Conservation (phyloP, 768 basidiomycete genomes). For the Leucosporidium yakuticum region DNA sequence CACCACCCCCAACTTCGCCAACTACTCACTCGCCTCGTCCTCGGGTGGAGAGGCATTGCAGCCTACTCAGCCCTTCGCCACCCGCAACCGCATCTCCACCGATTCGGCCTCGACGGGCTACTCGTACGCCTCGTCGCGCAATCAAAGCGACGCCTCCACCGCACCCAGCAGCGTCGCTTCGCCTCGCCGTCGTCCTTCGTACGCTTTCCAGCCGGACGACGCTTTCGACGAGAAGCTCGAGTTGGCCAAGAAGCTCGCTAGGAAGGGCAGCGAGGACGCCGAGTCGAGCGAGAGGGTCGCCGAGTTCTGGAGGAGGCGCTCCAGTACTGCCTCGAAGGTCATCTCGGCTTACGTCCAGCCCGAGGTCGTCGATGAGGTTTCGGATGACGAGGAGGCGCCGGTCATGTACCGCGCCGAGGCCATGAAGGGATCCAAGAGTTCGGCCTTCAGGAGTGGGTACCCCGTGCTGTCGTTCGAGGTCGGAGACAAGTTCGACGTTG, state of each 20-base stretch:
- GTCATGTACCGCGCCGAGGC: conserved; percentile 32
- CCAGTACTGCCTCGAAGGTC: conserved; percentile 16
- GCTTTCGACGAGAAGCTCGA: not conserved
- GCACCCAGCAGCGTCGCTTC: not conserved
- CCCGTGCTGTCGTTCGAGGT: conserved; percentile 20
- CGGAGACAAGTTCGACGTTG: conserved; percentile 18
- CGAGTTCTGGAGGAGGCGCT: conserved; percentile 1
- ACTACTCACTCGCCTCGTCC: not conserved
- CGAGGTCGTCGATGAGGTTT: not conserved
- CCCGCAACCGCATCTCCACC: not conserved
- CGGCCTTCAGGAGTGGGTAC: conserved; percentile 17
- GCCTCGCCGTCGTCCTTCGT: not conserved
- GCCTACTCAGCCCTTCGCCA: not conserved
- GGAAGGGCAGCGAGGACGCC: conserved; percentile 7
- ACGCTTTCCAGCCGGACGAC: not conserved
- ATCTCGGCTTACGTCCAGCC: not conserved
- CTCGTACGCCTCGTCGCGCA: not conserved
- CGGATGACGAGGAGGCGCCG: conserved; percentile 16
- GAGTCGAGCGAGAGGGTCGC: not conserved
- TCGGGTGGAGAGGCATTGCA: not conserved
- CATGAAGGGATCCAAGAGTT: conserved; percentile 7
- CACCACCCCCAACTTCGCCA: not conserved
- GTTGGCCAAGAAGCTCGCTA: not conserved
- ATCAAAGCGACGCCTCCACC: not conserved
- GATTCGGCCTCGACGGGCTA: not conserved